Percentiles rank a stretch among this genome's conserved stretches.
phyloP scores from a whole-genome alignment of 2,329 filamentous ascomycete species.

The Aspergillus hortae region DNA sequence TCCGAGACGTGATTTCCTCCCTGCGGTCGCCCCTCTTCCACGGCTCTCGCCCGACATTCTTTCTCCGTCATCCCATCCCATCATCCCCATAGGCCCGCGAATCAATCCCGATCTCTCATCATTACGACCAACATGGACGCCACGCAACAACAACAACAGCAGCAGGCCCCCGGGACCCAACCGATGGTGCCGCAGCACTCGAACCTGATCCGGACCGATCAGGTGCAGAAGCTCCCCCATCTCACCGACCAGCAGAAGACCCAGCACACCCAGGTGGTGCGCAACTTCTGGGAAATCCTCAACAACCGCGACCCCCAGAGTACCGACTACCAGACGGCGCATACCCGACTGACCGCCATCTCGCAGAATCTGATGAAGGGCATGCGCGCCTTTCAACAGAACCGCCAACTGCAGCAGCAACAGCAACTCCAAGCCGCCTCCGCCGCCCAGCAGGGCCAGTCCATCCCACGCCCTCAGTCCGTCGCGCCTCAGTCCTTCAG shows the following conservation, averaged over 20 bases:
- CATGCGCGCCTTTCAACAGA: conserved; percentile 46
- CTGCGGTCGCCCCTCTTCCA: neutral
- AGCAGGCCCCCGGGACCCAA: conserved; percentile 25
- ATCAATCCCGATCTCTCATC: neutral
- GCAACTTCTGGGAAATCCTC: conserved; percentile 52
- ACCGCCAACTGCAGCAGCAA: conserved; percentile 31
- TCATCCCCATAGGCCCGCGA: neutral
- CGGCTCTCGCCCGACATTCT: neutral
- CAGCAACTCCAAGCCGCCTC: conserved; percentile 26
- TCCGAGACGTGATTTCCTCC: neutral
- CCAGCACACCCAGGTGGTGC: conserved; percentile 53
- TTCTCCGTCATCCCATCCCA: neutral
- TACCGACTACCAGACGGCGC: conserved; percentile 48
- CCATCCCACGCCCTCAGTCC: conserved; percentile 29
- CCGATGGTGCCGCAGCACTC: conserved; percentile 38
- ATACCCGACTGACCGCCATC: conserved; percentile 49
- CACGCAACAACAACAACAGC: conserved; percentile 27
- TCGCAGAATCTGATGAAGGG: conserved; percentile 52
- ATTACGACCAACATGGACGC: conserved; percentile 28
- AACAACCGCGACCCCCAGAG: conserved; percentile 48
- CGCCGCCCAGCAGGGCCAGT: conserved; percentile 19
- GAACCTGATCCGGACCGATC: conserved; percentile 50
- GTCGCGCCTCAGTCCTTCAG: conserved; percentile 38
- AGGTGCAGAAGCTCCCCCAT: conserved; percentile 52
- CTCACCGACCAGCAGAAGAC: conserved; percentile 54